Conservation (phyloP, 176 grass and related monocot genomes). For the Triticum urartu region DNA sequence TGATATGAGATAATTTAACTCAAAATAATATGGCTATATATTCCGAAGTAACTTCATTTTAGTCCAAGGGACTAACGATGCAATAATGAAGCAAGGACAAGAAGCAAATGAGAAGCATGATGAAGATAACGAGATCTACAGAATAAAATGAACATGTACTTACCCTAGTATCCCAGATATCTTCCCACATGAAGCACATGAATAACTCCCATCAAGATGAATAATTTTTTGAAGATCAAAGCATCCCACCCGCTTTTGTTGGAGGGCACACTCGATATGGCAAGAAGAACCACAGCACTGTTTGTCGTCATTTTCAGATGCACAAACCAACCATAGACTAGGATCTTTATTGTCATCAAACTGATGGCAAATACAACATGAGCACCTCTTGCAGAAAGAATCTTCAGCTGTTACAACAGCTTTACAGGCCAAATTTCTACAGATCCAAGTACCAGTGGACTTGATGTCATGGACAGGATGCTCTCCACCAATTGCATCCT, state of each 20-base stretch:
- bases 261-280: constrained; percentile 88
- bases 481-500: constrained; percentile 38
- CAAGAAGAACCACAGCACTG: constrained; percentile 94
- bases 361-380: constrained; percentile 91
- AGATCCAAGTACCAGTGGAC: constrained; percentile 66
- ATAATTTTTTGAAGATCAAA: constrained; percentile 67
- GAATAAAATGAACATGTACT: constrained; percentile 17
- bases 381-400: constrained; percentile 96
- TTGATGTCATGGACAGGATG: constrained; percentile 33
- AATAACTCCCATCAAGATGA: constrained; percentile 92
- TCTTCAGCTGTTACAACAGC: constrained; percentile 71
- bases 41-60: not conserved
- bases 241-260: constrained; percentile 67
- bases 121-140: not conserved
- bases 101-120: not conserved
- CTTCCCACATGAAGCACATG: constrained; percentile 93
- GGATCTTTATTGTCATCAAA: constrained; percentile 99
- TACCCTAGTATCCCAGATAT: constrained; percentile 90
- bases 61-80: not conserved
- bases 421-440: constrained; percentile 98
- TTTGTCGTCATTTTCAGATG: constrained; percentile 73
- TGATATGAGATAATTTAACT: constrained; percentile 14
- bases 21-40: not conserved
- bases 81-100: not conserved
- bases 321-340: constrained; percentile 93